Conservation (phyloP, 768 basidiomycete species). For the Pisolithus orientalis region DNA sequence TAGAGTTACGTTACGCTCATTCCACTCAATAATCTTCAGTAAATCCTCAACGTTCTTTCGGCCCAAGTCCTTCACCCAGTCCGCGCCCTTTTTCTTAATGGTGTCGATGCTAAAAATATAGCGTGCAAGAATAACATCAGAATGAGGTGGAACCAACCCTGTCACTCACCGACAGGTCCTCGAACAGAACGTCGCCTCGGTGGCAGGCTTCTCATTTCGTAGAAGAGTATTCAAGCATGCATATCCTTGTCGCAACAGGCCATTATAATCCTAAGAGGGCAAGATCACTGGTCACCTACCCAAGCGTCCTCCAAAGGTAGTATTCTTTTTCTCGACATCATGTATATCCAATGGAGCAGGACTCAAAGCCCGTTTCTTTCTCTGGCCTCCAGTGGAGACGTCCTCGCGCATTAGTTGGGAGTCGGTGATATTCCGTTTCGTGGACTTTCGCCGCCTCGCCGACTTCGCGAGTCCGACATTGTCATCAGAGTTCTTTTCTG, state of each 20-base stretch:
- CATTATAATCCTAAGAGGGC: background rate
- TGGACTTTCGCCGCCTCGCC: no score
- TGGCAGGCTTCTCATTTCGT: conserved; percentile 60
- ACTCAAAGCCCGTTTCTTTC: conserved; percentile 25
- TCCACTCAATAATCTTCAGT: conserved; percentile 78
- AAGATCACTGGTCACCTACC: conserved; percentile 27
- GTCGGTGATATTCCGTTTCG: no score
- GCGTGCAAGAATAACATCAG: background rate
- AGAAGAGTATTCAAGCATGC: conserved; percentile 85
- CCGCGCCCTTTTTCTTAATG: conserved; percentile 72
- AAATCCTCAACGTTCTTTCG: conserved; percentile 70
- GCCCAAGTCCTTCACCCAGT: conserved; percentile 79
- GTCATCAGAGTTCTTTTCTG: no score
- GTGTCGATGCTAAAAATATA: conserved; percentile 52
- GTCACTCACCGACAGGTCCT: conserved; percentile 50
- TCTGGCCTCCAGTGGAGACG: background rate
- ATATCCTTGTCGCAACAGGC: conserved; percentile 40
- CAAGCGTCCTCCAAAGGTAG: conserved; percentile 64
- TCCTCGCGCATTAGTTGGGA: no score
- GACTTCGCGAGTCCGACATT: no score
- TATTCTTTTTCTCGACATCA: conserved; percentile 58
- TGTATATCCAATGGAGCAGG: conserved; percentile 59
- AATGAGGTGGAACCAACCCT: background rate
- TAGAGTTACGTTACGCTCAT: conserved; percentile 65
- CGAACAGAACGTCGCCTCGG: conserved; percentile 67